Evolutionary conservation across 176 grass and related monocot genomes (phyloP), one percentile per base, ranked within the genome.

Genomic region (Carex parvula): DNA sequence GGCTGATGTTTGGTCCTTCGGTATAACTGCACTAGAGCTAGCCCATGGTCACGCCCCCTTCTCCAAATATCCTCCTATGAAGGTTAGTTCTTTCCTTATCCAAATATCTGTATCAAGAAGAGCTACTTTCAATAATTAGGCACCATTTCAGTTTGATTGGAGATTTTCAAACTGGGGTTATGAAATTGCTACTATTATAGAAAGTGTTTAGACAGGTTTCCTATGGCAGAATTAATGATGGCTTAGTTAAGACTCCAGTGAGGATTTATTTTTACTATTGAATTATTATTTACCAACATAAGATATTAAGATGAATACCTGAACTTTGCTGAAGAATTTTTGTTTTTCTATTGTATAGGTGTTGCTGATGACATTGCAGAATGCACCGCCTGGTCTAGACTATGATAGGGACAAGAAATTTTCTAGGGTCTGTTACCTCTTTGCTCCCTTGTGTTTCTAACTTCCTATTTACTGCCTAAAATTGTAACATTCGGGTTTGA

Each of bases 1-100:
- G 93, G 96, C 96, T 87, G 93, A 99, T 66, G 89, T 99, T 84
- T 99, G 96, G 96, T 95, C 93, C 29, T 99, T 99, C 88, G 96
- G 96, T 58, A 99, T 99, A 84, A 95, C 96, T 16, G 96, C 96
- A 73, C 87, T 99, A 65, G 96, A 99, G 71, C 83, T 99, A 62
- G 96, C 96, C 63, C 93, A 99, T 85, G 96, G 96, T 80, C 96
- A 99, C 83, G 96, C 96, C 81, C 96, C 96, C 68, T 97, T 97
- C 79, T 97, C 94, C 9, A 97, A 97, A 74, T 97, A 97, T 83
- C 94, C 94, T 76, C 94, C 94, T 75, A 97, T 97, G 94, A 97
- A 97, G 87, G 94, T 94, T 4, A 74, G 2, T 32, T 57, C 8
- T 30, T 57, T 57, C 8, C 2, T 78, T 57, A 55, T 32, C 50